A percentile compares a stretch with the other conserved stretches of the same genome.
These are phyloP conservation scores for Phaeoacremonium minimum DNA, from an alignment of 2,329 filamentous ascomycete genomes.

Conservation along the genomic window DNA sequence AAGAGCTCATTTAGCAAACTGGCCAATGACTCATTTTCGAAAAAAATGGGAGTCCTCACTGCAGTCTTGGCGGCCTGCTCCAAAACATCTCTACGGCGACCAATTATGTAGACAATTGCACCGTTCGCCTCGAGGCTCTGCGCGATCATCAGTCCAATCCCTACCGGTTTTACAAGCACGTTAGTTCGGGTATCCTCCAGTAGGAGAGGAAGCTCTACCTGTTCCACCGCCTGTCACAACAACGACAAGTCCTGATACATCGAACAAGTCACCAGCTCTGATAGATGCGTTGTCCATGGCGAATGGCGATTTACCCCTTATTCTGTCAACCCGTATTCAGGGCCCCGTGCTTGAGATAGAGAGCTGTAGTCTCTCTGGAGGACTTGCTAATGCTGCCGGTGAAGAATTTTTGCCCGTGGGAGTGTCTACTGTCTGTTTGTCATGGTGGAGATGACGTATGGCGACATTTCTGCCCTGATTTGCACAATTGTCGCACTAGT, in stretches of 20 bases:
- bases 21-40: background rate
- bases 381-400: too few relatives aligned
- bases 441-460: too few relatives aligned
- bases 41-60: background rate
- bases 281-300: background rate
- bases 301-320: background rate
- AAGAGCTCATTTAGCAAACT: background rate
- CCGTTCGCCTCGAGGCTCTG: constrained; percentile 17
- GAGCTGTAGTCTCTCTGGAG: too few relatives aligned
- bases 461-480: too few relatives aligned
- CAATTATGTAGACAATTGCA: constrained; percentile 39
- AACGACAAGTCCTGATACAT: constrained; percentile 5
- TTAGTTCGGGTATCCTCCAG: background rate
- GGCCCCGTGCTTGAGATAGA: too few relatives aligned
- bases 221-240: constrained; percentile 10
- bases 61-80: constrained; percentile 21
- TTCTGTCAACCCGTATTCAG: too few relatives aligned
- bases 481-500: too few relatives aligned
- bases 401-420: too few relatives aligned
- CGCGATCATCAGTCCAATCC: constrained; percentile 15
- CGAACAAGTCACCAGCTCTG: constrained; percentile 5
- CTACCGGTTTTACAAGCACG: constrained; percentile 1
- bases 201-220: background rate
- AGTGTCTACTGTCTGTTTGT: too few relatives aligned
- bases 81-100: constrained; percentile 34